phyloP scores from a whole-genome alignment of 441 rosid species.

The Melianthus villosus region DNA sequence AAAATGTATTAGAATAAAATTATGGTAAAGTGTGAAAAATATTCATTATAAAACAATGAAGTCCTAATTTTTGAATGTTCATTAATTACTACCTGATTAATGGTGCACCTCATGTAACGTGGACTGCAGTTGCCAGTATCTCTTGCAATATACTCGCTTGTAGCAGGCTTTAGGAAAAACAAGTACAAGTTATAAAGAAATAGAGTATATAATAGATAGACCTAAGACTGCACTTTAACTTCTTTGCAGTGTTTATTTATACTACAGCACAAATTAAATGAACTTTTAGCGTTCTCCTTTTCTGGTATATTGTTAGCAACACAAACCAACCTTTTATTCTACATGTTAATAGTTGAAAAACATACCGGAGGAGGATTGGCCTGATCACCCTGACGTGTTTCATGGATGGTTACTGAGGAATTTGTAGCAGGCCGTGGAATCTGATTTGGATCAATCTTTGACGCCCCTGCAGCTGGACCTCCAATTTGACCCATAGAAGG shows the following conservation, averaged over 20 bases:
- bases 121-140: conserved; percentile 59
- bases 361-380: conserved; percentile 49
- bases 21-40: not conserved
- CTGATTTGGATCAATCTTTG: conserved; percentile 54
- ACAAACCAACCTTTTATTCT: not conserved
- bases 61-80: not conserved
- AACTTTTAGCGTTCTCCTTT: too few relatives aligned
- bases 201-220: not conserved
- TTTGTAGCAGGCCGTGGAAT: conserved; percentile 45
- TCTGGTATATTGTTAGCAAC: too few relatives aligned
- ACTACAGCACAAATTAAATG: not conserved
- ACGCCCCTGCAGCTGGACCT: conserved; percentile 24
- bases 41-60: not conserved
- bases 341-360: not conserved
- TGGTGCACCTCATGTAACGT: conserved; percentile 42
- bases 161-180: conserved; percentile 43
- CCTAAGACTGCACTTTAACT: not conserved
- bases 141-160: conserved; percentile 36
- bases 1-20: not conserved
- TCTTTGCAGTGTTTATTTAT: not conserved
- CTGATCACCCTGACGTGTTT: conserved; percentile 45
- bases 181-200: conserved; percentile 8
- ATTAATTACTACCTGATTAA: conserved; percentile 27
- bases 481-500: conserved; percentile 43
- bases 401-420: conserved; percentile 29